Evolutionary conservation across 1,284 basidiomycete genomes (phyloP).

Genomic region (Golubevia pallescens): DNA sequence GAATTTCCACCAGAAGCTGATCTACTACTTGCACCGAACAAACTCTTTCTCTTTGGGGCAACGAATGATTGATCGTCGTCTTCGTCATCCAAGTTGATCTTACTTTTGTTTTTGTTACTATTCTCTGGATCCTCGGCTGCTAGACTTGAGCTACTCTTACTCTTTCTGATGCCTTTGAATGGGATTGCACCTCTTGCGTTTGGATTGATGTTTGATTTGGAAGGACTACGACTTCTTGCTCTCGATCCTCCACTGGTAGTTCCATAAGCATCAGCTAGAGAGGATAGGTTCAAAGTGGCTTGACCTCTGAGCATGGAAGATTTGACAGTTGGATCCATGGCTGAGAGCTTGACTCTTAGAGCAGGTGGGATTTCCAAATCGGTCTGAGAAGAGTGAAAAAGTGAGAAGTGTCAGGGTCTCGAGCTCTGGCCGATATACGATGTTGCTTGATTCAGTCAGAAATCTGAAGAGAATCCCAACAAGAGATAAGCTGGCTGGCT

Average conservation of each 20-base stretch:
- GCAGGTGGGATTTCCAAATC: conserved; percentile 74
- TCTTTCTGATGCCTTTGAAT: too few species aligned
- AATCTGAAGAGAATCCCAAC: not conserved
- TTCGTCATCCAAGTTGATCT: too few species aligned
- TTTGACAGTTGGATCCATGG: conserved; percentile 81
- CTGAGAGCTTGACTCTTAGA: conserved; percentile 76
- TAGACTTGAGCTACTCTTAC: too few species aligned
- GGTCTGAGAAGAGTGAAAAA: conserved; percentile 11
- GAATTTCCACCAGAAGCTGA: not conserved
- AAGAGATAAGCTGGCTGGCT: not conserved
- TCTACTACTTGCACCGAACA: not conserved
- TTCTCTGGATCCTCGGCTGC: not conserved
- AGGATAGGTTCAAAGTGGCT: conserved; percentile 70
- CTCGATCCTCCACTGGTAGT: not conserved
- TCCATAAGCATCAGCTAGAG: conserved; percentile 38
- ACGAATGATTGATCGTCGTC: not conserved
- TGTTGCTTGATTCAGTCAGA: too few species aligned
- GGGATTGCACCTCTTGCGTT: conserved; percentile 27
- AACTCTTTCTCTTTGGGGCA: not conserved
- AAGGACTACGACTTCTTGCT: not conserved
- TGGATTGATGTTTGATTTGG: conserved; percentile 21
- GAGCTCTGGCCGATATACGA: too few species aligned
- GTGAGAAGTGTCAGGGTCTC: not conserved
- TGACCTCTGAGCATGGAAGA: conserved; percentile 88
- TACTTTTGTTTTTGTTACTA: not conserved